phyloP scores from a whole-genome alignment of 805 yeast species.

The Metschnikowia continentalis region DNA sequence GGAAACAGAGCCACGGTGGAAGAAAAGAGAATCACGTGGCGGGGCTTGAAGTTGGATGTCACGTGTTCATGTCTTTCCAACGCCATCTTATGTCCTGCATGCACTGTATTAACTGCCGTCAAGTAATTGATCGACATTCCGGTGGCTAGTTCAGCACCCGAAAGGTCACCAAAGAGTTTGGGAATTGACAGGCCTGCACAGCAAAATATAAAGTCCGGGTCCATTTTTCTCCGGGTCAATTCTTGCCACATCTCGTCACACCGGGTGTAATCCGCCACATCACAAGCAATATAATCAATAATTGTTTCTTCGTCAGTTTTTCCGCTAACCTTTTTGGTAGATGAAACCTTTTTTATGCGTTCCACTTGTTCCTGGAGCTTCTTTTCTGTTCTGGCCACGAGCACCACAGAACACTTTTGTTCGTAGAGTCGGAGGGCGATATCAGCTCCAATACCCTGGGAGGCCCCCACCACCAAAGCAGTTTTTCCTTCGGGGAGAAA shows the following conservation, averaged over 20 bases:
- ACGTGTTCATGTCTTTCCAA: slow-evolving; percentile 12
- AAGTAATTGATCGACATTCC: slow-evolving; percentile 71
- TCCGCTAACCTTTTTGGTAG: neutral
- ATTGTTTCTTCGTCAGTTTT: neutral
- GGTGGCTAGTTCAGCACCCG: slow-evolving; percentile 49
- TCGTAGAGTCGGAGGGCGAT: slow-evolving; percentile 57
- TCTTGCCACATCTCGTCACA: slow-evolving; percentile 45
- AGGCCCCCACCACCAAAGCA: slow-evolving; percentile 85
- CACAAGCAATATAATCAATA: slow-evolving; percentile 50
- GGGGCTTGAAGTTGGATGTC: slow-evolving; percentile 35
- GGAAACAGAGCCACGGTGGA: slow-evolving; percentile 82
- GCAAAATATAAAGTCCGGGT: slow-evolving; percentile 73
- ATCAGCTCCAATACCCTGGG: slow-evolving; percentile 89
- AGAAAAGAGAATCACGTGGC: slow-evolving; percentile 56
- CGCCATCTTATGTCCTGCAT: slow-evolving; percentile 50
- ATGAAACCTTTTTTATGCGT: slow-evolving; percentile 27
- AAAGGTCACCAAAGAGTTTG: slow-evolving; percentile 66
- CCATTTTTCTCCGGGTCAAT: slow-evolving; percentile 22
- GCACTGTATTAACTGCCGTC: slow-evolving; percentile 69
- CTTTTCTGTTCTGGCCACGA: slow-evolving; percentile 72
- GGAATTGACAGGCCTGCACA: slow-evolving; percentile 89
- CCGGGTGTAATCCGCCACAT: slow-evolving; percentile 53
- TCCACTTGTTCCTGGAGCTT: slow-evolving; percentile 51
- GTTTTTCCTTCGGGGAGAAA: slow-evolving; percentile 43
- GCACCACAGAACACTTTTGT: slow-evolving; percentile 57